Conservation (phyloP, 768 basidiomycete genomes). For the Suillus paluster region DNA sequence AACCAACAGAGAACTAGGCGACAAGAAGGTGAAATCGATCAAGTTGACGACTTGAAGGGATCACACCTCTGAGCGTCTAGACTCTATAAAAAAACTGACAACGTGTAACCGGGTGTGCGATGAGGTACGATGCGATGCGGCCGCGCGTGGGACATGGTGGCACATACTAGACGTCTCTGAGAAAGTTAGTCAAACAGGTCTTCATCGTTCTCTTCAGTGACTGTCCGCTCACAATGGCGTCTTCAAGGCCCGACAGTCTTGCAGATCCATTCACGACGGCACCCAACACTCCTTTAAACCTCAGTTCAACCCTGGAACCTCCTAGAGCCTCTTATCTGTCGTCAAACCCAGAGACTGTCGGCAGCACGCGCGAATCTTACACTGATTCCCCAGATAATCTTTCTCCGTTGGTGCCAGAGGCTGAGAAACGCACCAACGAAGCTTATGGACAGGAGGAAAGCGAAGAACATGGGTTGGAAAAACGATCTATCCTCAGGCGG, state of each 20-base stretch:
- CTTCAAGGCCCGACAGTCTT: constrained; percentile 26
- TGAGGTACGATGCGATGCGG: too few relatives aligned
- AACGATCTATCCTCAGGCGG: constrained; percentile 21
- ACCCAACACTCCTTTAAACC: constrained; percentile 16
- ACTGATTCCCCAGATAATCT: constrained; percentile 25
- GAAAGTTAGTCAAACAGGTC: too few relatives aligned
- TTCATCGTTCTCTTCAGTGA: not conserved
- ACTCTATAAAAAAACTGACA: too few relatives aligned
- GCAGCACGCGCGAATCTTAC: constrained; percentile 28
- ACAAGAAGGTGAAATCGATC: too few relatives aligned
- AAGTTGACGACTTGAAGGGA: too few relatives aligned
- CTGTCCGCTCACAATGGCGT: constrained; percentile 5
- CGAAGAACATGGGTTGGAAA: constrained; percentile 12
- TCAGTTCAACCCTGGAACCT: constrained; percentile 12
- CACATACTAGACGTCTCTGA: not conserved
- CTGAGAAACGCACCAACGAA: constrained; percentile 21
- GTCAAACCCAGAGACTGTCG: constrained; percentile 20
- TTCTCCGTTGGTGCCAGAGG: constrained; percentile 27
- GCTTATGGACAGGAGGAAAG: constrained; percentile 7
- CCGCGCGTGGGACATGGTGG: not conserved
- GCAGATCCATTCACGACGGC: constrained; percentile 16
- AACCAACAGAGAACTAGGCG: too few relatives aligned
- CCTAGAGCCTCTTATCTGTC: constrained; percentile 34
- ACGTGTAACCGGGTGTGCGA: too few relatives aligned
- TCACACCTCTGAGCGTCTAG: too few relatives aligned